A percentile compares a stretch with the other conserved stretches of the same genome.
These are phyloP conservation scores for Erythrophleum ivorense DNA, from an alignment of 331 rosid species.

Conservation along the genomic window DNA sequence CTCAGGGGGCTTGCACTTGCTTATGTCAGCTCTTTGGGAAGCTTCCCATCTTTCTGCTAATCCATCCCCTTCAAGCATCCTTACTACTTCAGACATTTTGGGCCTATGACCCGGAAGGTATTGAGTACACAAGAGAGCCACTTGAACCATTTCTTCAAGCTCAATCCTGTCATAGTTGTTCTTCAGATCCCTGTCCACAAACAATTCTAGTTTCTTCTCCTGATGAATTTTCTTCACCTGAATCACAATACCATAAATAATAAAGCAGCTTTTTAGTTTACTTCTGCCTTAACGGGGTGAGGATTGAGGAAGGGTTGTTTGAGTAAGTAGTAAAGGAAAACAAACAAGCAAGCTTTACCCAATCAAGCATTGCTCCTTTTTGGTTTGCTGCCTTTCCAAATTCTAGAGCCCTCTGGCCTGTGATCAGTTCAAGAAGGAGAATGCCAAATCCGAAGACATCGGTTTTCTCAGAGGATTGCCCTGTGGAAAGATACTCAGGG, in stretches of 20 bases:
- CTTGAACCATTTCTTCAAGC: constrained; percentile 73
- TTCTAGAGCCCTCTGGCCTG: constrained; percentile 30
- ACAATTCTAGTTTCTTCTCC: constrained; percentile 52
- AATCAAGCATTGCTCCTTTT: constrained; percentile 33
- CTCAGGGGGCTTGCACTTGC: constrained; percentile 58
- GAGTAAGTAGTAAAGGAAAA: neutral
- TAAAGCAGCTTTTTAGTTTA: neutral
- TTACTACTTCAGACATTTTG: constrained; percentile 72
- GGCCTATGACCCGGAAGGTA: constrained; percentile 63
- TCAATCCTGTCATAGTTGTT: constrained; percentile 63
- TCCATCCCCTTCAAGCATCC: constrained; percentile 84
- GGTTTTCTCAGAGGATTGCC: constrained; percentile 28
- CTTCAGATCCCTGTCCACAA: constrained; percentile 74
- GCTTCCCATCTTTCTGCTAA: constrained; percentile 79
- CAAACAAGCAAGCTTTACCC: neutral
- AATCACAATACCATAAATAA: constrained; percentile 21
- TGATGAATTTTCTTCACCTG: constrained; percentile 32
- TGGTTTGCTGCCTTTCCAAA: constrained; percentile 27
- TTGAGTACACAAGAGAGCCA: constrained; percentile 49
- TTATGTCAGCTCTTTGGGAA: constrained; percentile 59
- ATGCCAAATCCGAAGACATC: constrained; percentile 29
- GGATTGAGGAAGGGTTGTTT: neutral
- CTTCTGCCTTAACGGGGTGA: neutral
- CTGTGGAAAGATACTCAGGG: constrained; percentile 28
- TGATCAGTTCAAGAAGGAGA: constrained; percentile 22